These are phyloP conservation scores for Exophiala lecanii-corni DNA, from an alignment of 2,329 filamentous ascomycete species.

Conservation along the genomic window DNA sequence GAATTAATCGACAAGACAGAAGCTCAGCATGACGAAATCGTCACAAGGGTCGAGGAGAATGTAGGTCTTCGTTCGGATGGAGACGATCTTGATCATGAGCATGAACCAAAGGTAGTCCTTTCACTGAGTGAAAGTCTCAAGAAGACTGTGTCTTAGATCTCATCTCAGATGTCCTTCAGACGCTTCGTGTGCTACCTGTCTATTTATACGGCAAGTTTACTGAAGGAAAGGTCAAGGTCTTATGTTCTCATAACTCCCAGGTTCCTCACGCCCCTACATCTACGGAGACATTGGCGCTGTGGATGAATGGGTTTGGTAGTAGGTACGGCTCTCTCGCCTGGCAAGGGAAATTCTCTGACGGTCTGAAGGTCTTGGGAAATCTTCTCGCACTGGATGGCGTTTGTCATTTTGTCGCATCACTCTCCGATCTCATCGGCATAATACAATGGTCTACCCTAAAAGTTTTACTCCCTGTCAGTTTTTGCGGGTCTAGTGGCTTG, in stretches of 20 bases:
- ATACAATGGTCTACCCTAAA: too few relatives aligned
- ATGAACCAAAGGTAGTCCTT: conserved; percentile 12
- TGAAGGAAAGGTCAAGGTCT: too few relatives aligned
- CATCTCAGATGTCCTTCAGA: conserved; percentile 17
- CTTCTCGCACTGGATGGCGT: conserved; percentile 53
- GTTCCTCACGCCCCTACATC: conserved; percentile 49
- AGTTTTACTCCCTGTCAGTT: too few relatives aligned
- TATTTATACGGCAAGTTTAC: conserved; percentile 44
- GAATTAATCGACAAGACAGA: conserved; percentile 4
- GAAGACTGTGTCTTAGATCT: background rate
- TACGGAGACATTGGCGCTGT: conserved; percentile 58
- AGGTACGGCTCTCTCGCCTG: too few relatives aligned
- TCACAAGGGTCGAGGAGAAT: conserved; percentile 6
- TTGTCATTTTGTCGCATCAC: conserved; percentile 61
- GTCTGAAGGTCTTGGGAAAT: conserved; percentile 42
- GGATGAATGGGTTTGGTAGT: conserved; percentile 59
- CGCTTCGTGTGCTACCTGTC: conserved; percentile 51
- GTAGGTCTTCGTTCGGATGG: conserved; percentile 16
- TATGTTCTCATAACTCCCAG: too few relatives aligned
- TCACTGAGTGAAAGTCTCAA: background rate
- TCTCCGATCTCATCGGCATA: conserved; percentile 61
- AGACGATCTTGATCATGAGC: conserved; percentile 17
- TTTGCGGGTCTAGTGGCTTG: too few relatives aligned
- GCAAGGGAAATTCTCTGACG: too few relatives aligned
- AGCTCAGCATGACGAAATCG: conserved; percentile 6